A percentile compares a stretch with the other conserved stretches of the same genome.
phyloP scores from a whole-genome alignment of 83 land plant genomes.

The Thuja plicata region DNA sequence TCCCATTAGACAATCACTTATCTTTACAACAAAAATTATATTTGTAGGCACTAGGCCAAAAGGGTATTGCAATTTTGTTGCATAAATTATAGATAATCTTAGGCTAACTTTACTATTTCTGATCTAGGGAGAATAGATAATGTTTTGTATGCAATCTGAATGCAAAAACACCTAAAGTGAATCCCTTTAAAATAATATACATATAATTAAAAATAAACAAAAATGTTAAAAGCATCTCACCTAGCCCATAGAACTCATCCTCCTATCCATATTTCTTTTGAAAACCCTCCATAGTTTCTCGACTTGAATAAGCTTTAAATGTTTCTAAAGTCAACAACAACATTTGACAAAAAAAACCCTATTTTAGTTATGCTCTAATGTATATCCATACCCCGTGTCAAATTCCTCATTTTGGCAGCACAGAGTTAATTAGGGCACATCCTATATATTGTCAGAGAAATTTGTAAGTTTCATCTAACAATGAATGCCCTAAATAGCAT shows the following conservation, averaged over 20 bases:
- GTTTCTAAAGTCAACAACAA: constrained; percentile 20
- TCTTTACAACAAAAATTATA: neutral
- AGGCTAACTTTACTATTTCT: neutral
- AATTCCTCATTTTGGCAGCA: too few species aligned
- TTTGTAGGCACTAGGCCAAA: neutral
- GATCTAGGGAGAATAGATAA: constrained; percentile 1
- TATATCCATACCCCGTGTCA: too few species aligned
- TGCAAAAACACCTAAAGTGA: neutral
- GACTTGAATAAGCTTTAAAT: constrained; percentile 34
- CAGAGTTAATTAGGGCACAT: too few species aligned
- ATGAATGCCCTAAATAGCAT: too few species aligned
- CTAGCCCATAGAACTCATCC: constrained; percentile 75
- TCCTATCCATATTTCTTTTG: constrained; percentile 28
- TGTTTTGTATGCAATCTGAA: neutral
- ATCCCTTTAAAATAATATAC: neutral
- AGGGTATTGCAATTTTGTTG: neutral
- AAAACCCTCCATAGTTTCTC: constrained; percentile 25
- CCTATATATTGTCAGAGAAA: too few species aligned
- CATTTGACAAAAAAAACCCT: too few species aligned
- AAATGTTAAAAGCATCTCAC: constrained; percentile 24
- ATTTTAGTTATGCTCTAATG: too few species aligned
- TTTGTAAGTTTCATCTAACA: too few species aligned
- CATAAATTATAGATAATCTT: neutral
- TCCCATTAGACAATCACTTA: constrained; percentile 9
- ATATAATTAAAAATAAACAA: neutral